Evolutionary conservation across 805 yeast genomes (phyloP).

Genomic region (Wilhelminamyces savonicus): DNA sequence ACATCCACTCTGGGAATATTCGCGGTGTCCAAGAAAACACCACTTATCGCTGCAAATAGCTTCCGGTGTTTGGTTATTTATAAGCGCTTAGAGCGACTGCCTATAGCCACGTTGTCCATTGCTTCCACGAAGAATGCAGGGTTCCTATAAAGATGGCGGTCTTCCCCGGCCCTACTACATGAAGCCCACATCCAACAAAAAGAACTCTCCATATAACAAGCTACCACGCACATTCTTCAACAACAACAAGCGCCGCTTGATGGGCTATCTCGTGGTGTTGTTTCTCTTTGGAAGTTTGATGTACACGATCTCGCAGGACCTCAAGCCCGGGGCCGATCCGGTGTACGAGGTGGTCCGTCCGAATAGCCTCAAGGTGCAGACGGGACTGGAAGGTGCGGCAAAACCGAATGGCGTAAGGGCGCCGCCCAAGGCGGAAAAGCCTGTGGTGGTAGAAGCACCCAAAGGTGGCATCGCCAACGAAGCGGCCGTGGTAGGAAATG

Average conservation of each 20-base stretch:
- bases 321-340: slow-evolving; percentile 21
- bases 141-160: slow-evolving; percentile 35
- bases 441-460: slow-evolving; percentile 36
- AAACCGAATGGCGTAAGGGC: no score
- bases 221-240: slow-evolving; percentile 25
- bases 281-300: slow-evolving; percentile 27
- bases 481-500: slow-evolving; percentile 36
- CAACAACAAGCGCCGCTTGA: slow-evolving; percentile 29
- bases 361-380: slow-evolving; percentile 11
- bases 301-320: slow-evolving; percentile 31
- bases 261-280: slow-evolving; percentile 33
- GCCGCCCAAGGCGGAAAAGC: slow-evolving; percentile 36
- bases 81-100: no score
- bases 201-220: slow-evolving; percentile 29
- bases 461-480: slow-evolving; percentile 43
- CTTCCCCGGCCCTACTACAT: slow-evolving; percentile 42
- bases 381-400: no score
- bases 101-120: no score
- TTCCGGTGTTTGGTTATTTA: no score
- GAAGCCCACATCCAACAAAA: slow-evolving; percentile 32
- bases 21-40: no score
- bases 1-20: no score
- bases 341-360: slow-evolving; percentile 20
- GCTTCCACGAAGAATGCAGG: no score
- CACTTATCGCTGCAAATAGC: no score